phyloP scores from a whole-genome alignment of 768 basidiomycete species.

The Lentinus brumalis region DNA sequence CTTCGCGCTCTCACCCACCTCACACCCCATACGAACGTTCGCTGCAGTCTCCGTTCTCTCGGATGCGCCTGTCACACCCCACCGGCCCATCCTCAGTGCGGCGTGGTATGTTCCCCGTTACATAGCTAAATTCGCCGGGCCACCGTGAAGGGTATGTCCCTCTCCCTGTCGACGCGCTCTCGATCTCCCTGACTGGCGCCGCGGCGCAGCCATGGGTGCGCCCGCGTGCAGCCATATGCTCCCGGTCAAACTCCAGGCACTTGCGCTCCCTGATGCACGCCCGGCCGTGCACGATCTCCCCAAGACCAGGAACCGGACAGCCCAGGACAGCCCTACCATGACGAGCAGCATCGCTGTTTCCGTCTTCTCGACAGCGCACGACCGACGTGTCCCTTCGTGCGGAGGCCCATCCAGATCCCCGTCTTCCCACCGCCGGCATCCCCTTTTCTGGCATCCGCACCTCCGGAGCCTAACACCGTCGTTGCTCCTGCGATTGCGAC shows the following conservation, averaged over 20 bases:
- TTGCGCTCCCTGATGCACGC: constrained; percentile 7
- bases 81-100: not conserved
- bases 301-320: constrained; percentile 8
- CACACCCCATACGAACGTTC: constrained; percentile 17
- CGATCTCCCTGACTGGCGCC: constrained; percentile 8
- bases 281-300: constrained; percentile 3
- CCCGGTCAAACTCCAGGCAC: constrained; percentile 19
- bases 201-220: constrained; percentile 12
- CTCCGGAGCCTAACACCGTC: constrained; percentile 14
- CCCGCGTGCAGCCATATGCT: constrained; percentile 18
- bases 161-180: constrained; percentile 3
- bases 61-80: constrained; percentile 15
- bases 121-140: constrained; percentile 6
- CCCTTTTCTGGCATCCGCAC: not conserved
- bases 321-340: not conserved
- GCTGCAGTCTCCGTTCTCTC: constrained; percentile 14
- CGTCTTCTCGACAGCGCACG: not conserved
- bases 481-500: constrained; percentile 5
- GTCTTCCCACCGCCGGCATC: constrained; percentile 14
- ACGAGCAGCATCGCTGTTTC: not conserved
- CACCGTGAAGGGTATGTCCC: constrained; percentile 1
- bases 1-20: constrained; percentile 4
- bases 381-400: not conserved
- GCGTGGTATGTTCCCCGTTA: not conserved
- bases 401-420: constrained; percentile 4